phyloP scores from a whole-genome alignment of 352 stramenopile species.

The Phytophthora hybrid region DNA sequence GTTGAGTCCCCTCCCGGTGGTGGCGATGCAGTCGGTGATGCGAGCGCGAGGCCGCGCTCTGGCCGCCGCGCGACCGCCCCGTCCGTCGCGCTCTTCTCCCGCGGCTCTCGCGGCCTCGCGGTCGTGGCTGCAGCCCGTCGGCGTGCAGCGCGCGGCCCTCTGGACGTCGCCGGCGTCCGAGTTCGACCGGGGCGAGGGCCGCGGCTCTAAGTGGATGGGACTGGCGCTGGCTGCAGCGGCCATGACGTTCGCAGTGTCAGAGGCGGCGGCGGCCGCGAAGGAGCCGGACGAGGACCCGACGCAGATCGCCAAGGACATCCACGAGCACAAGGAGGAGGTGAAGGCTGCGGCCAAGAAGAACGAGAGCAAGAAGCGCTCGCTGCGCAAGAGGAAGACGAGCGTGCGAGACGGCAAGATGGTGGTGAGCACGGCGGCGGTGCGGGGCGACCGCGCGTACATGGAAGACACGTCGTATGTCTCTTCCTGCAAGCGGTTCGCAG shows the following conservation, averaged over 20 bases:
- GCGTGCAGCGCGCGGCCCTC: conserved; percentile 12
- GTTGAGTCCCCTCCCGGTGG: conserved; percentile 17
- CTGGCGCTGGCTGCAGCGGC: conserved; percentile 27
- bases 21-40: conserved; percentile 42
- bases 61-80: conserved; percentile 20
- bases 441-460: conserved; percentile 81
- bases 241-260: conserved; percentile 24
- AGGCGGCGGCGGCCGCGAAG: conserved; percentile 27
- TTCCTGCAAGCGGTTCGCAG: conserved; percentile 80
- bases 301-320: conserved; percentile 25
- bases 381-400: conserved; percentile 65
- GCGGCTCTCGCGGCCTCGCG: conserved; percentile 16
- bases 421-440: conserved; percentile 76
- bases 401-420: conserved; percentile 49
- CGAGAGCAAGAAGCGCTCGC: conserved; percentile 31
- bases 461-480: conserved; percentile 88
- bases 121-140: conserved; percentile 16
- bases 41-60: conserved; percentile 40
- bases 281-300: conserved; percentile 22
- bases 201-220: conserved; percentile 24
- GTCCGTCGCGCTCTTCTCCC: conserved; percentile 20
- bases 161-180: conserved; percentile 18
- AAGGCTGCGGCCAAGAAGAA: conserved; percentile 21
- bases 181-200: conserved; percentile 24
- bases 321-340: conserved; percentile 40